Evolutionary conservation across 768 basidiomycete species (phyloP).

Genomic region (Boletus coccyginus): DNA sequence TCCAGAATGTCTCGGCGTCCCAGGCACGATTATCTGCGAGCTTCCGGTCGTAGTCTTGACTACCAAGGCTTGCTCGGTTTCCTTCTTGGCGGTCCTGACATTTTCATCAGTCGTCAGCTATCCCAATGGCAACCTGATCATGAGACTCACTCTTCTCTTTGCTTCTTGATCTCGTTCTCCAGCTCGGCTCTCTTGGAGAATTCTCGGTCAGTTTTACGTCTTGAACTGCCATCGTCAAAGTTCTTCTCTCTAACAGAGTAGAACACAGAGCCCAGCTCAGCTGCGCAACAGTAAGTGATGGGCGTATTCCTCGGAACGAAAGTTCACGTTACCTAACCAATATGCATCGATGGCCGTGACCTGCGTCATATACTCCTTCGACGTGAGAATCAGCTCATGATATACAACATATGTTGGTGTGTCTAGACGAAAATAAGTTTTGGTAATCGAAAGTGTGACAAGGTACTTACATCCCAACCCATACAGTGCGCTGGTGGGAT

Average conservation of each 20-base stretch:
- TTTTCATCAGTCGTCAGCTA: constrained; percentile 2
- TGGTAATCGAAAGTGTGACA: neutral
- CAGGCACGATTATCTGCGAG: constrained; percentile 72
- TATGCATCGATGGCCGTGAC: constrained; percentile 98
- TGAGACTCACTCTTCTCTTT: constrained; percentile 60
- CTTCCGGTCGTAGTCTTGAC: constrained; percentile 52
- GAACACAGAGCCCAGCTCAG: constrained; percentile 94
- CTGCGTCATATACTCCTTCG: constrained; percentile 98
- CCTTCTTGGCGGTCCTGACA: constrained; percentile 58
- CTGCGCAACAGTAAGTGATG: constrained; percentile 37
- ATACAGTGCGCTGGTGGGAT: constrained; percentile 95
- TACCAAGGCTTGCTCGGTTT: constrained; percentile 57
- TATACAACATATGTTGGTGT: constrained; percentile 97
- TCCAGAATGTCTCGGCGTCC: constrained; percentile 73
- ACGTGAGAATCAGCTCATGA: constrained; percentile 93
- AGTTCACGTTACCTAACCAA: constrained; percentile 75
- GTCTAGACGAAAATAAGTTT: constrained; percentile 44
- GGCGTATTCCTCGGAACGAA: neutral
- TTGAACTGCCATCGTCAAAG: constrained; percentile 84
- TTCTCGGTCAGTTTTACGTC: constrained; percentile 79
- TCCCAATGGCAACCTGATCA: constrained; percentile 3
- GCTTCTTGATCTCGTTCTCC: constrained; percentile 86
- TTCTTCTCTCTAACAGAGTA: constrained; percentile 98
- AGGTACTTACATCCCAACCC: constrained; percentile 83
- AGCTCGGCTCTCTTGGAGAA: constrained; percentile 90